Evolutionary conservation across 225 moss, liverwort and hornwort genomes (phyloP).

Genomic region (Straminergon stramineum): DNA sequence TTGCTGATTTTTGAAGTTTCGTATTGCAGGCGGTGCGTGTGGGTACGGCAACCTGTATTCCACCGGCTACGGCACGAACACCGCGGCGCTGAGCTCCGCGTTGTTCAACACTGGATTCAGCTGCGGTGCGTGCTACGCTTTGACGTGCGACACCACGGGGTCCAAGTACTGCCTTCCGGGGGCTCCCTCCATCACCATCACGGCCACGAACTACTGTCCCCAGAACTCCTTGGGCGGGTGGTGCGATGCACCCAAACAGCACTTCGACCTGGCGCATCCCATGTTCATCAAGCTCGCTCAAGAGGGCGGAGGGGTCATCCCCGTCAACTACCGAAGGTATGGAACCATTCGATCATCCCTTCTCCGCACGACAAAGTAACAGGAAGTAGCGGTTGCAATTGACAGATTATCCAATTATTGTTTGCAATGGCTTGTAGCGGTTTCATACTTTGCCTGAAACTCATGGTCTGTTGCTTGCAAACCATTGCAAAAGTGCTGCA

Average conservation of each 20-base stretch:
- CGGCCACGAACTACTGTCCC: constrained; percentile 56
- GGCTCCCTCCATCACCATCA: constrained; percentile 6
- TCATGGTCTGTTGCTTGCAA: background rate
- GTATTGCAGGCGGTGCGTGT: constrained; percentile 45
- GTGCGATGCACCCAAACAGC: constrained; percentile 37
- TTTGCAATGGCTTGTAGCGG: background rate
- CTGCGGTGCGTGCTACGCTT: constrained; percentile 42
- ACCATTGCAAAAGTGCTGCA: background rate
- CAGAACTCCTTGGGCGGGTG: constrained; percentile 38
- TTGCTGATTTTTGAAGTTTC: background rate
- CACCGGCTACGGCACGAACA: constrained; percentile 35
- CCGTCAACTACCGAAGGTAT: constrained; percentile 39
- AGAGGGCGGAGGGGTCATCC: constrained; percentile 39
- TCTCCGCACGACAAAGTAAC: background rate
- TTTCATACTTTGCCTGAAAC: background rate
- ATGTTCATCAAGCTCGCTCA: constrained; percentile 32
- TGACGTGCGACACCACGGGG: constrained; percentile 22
- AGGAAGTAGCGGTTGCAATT: background rate
- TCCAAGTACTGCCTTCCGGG: constrained; percentile 38
- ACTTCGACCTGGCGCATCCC: constrained; percentile 56
- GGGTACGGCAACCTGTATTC: constrained; percentile 48
- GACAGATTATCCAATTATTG: background rate
- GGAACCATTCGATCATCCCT: background rate
- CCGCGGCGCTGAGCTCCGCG: constrained; percentile 47
- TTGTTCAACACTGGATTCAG: constrained; percentile 34